Conservation (phyloP, 495 filamentous ascomycete species). For the Antarctomyces pellizariae region DNA sequence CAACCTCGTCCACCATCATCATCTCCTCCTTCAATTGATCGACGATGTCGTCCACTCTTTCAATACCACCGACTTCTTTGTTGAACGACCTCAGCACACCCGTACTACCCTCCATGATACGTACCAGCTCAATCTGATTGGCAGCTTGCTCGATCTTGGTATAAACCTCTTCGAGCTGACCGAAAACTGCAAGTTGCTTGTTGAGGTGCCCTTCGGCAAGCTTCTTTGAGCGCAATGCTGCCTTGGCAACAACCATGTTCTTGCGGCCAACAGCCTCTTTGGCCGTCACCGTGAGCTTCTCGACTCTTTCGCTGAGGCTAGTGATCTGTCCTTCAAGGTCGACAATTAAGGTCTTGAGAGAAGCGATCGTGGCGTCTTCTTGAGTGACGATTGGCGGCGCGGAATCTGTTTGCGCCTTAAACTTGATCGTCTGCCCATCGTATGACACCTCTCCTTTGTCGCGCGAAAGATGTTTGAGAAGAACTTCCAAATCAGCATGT, state of each 20-base stretch:
- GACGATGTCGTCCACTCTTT: conserved; percentile 52
- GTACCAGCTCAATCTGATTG: conserved; percentile 57
- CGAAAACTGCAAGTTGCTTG: conserved; percentile 40
- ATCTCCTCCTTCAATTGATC: conserved; percentile 59
- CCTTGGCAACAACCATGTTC: conserved; percentile 48
- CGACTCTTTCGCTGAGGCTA: conserved; percentile 25
- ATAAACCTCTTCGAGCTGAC: conserved; percentile 66
- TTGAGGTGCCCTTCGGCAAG: conserved; percentile 45
- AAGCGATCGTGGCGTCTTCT: conserved; percentile 62
- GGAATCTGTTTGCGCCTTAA: conserved; percentile 25
- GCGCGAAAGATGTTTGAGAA: conserved; percentile 48
- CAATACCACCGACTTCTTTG: conserved; percentile 48
- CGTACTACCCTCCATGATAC: conserved; percentile 56
- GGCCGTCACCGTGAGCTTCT: conserved; percentile 34
- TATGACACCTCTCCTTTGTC: conserved; percentile 40
- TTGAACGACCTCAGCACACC: conserved; percentile 50
- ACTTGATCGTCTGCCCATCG: conserved; percentile 53
- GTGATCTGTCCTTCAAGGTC: conserved; percentile 34
- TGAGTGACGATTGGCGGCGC: conserved; percentile 31
- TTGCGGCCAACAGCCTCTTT: conserved; percentile 42
- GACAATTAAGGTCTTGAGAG: conserved; percentile 41
- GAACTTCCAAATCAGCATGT: conserved; percentile 38
- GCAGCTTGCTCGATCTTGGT: conserved; percentile 62
- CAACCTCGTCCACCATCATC: conserved; percentile 60
- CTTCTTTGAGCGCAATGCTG: conserved; percentile 65